Evolutionary conservation across 2,329 filamentous ascomycete genomes (phyloP).

Genomic region (Fonsecaea erecta): DNA sequence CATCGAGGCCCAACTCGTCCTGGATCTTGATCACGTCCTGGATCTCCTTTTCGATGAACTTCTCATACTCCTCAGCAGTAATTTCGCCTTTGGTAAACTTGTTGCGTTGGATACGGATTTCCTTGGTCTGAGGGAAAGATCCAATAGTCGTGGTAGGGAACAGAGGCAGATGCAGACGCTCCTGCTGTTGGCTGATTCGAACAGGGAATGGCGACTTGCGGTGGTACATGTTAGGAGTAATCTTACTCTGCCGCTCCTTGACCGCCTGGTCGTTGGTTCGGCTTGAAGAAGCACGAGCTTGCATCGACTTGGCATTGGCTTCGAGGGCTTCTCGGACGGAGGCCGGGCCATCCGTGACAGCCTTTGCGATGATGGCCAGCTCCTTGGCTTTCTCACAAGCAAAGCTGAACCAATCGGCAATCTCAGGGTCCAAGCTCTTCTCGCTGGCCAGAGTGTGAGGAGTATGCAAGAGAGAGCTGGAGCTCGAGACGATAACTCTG

Average conservation of each 20-base stretch:
- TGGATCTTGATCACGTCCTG: conserved; percentile 93
- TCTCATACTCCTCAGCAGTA: conserved; percentile 87
- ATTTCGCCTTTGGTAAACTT: conserved; percentile 99
- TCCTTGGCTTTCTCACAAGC: conserved; percentile 92
- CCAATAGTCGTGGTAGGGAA: conserved; percentile 99
- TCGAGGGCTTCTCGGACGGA: conserved; percentile 86
- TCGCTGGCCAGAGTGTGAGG: conserved; percentile 97
- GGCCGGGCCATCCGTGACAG: conserved; percentile 88
- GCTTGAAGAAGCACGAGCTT: conserved; percentile 87
- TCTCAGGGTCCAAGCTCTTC: conserved; percentile 95
- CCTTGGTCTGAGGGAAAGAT: conserved; percentile 98
- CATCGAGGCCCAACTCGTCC: conserved; percentile 95
- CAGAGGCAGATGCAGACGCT: conserved; percentile 87
- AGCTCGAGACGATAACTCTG: conserved; percentile 94
- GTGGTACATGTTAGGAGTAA: conserved; percentile 84
- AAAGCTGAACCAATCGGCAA: conserved; percentile 98
- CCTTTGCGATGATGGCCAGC: conserved; percentile 92
- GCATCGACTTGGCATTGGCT: conserved; percentile 93
- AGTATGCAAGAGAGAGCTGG: conserved; percentile 96
- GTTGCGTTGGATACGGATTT: conserved; percentile 95
- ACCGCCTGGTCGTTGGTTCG: conserved; percentile 97
- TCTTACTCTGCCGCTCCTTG: conserved; percentile 92
- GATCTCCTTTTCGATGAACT: conserved; percentile 99
- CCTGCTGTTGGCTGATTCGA: conserved; percentile 86
- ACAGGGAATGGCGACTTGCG: conserved; percentile 86